Base-by-base conservation (phyloP, 495 filamentous ascomycete species). In the Penicillium nucicola region DNA sequence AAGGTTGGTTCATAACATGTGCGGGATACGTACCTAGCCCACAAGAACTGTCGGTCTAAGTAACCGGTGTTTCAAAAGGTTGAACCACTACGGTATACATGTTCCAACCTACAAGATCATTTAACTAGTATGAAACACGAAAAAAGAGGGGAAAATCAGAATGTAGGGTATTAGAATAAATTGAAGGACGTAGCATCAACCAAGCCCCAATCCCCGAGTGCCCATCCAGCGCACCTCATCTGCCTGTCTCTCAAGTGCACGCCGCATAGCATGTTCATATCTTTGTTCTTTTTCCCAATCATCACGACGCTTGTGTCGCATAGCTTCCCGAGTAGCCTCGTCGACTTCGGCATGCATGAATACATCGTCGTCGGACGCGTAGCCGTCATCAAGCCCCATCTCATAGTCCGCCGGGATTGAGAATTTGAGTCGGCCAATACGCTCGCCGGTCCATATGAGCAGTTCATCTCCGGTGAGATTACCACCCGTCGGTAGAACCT, bases 371-470 rank as follows among this genome's bases (percentile, higher is more conserved):
- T 84, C 78, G 50, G 73, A 54, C 13, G 72, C 58, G 30, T 61
- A 56, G 66, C 77, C 45, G 65, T 73, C 42, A 64, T 52, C 17
- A 58, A 35, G 9, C 20, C 17, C 33, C 44, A 14, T 30, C n/a
- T 74, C 60, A 49, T 75, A 76, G 10, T 77, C 73, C 0, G 72
- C 65, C 20, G 67, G 65, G 32, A 74, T 67, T 1, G 83, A 81
- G 49, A 87, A 87, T 19, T 77, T 79, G 17, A 91, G 59, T 28
- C 91, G 71, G 14, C 89, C 89, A 43, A 92, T 72, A 55, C 84
- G 84, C 55, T 92, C 89, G 11, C 88, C 89, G 0, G 87, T 90
- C 89, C 89, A 92, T 5, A 92, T 69, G 11, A 89, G 68, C 42
- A 92, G 67, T 56, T 90, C 86, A 57, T 88, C 81, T 3, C 74